Evolutionary conservation across 768 basidiomycete genomes (phyloP).

Genomic region (Galerina marginata): DNA sequence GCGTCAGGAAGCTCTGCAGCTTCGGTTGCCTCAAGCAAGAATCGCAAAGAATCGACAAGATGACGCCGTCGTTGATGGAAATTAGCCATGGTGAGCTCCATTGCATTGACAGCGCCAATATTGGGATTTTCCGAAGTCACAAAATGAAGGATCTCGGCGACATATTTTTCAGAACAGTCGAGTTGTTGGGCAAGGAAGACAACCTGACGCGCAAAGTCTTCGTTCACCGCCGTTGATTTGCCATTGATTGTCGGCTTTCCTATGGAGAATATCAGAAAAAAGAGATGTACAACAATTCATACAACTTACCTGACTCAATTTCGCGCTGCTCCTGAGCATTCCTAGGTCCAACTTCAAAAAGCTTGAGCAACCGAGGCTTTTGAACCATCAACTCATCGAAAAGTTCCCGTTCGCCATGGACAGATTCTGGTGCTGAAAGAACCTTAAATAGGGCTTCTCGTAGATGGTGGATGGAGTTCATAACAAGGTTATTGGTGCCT

Average conservation of each 20-base stretch:
- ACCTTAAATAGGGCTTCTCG: constrained; percentile 55
- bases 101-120: constrained; percentile 54
- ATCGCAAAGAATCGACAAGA: constrained; percentile 72
- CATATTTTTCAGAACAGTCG: constrained; percentile 80
- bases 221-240: constrained; percentile 72
- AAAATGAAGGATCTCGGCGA: constrained; percentile 70
- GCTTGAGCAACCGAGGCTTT: constrained; percentile 62
- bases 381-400: constrained; percentile 76
- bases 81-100: constrained; percentile 70
- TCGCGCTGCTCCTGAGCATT: constrained; percentile 71
- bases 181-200: constrained; percentile 84
- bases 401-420: constrained; percentile 70
- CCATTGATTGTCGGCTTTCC: constrained; percentile 72
- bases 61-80: constrained; percentile 74
- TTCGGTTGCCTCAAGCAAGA: constrained; percentile 69
- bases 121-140: constrained; percentile 72
- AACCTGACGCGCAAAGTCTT: constrained; percentile 79
- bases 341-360: constrained; percentile 70
- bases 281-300: background rate
- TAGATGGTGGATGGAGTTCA: constrained; percentile 67
- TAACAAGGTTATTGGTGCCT: constrained; percentile 25
- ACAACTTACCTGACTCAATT: constrained; percentile 63
- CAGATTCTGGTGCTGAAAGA: constrained; percentile 48
- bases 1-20: constrained; percentile 48
- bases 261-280: constrained; percentile 33